These are phyloP conservation scores for Massariosphaeria phaeospora DNA, from an alignment of 495 filamentous ascomycete species.

Conservation along the genomic window DNA sequence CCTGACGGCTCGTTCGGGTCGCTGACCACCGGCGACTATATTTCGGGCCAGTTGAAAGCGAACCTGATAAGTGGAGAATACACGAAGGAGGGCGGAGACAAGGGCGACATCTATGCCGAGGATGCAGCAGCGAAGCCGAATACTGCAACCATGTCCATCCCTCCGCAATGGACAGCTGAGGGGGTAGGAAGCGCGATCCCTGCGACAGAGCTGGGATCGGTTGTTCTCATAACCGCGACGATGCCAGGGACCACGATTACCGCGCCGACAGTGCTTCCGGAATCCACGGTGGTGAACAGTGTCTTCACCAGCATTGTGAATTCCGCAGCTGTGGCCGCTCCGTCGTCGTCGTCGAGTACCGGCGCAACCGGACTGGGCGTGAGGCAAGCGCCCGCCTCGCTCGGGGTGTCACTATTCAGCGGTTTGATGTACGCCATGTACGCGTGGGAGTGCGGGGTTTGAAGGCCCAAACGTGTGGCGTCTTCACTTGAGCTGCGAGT, in stretches of 20 bases:
- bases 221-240: conserved; percentile 3
- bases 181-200: conserved; percentile 42
- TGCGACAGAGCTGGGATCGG: conserved; percentile 32
- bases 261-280: conserved; percentile 5
- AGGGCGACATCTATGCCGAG: conserved; percentile 41
- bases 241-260: conserved; percentile 2
- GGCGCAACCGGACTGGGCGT: conserved; percentile 3
- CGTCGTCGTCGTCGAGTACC: conserved; percentile 11
- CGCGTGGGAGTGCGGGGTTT: neutral
- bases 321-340: neutral
- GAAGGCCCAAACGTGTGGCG: neutral
- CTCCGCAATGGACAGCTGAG: conserved; percentile 39
- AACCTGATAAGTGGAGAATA: conserved; percentile 42
- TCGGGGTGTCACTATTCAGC: conserved; percentile 17
- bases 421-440: conserved; percentile 21
- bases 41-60: conserved; percentile 23
- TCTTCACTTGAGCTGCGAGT: no score
- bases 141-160: conserved; percentile 40
- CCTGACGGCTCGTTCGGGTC: conserved; percentile 43
- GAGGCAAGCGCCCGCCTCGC: neutral
- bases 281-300: neutral
- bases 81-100: conserved; percentile 32
- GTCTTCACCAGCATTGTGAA: neutral
- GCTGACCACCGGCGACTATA: conserved; percentile 40
- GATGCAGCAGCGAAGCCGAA: conserved; percentile 38